Percentiles rank a stretch among this genome's conserved stretches.
phyloP scores from a whole-genome alignment of 1,139 yeast species.

The Yamadazyma sp. region DNA sequence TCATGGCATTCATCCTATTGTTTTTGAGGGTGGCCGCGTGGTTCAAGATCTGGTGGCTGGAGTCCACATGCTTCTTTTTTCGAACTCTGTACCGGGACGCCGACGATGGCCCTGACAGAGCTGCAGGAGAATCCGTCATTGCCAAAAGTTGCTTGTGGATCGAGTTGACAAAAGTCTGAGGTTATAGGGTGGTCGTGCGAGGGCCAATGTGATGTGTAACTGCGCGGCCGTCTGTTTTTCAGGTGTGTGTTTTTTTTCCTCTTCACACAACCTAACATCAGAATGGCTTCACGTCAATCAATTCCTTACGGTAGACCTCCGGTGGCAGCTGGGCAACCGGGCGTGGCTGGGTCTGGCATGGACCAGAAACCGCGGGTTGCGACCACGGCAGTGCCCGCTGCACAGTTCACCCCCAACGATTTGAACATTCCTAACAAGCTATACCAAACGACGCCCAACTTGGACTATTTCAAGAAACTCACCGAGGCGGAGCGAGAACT shows the following conservation, averaged over 20 bases:
- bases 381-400: constrained; percentile 40
- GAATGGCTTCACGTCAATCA: constrained; percentile 13
- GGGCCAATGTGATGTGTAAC: neutral
- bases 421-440: constrained; percentile 62
- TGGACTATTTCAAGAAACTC: constrained; percentile 65
- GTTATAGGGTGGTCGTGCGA: neutral
- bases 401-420: constrained; percentile 68
- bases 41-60: constrained; percentile 13
- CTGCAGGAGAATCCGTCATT: too few relatives aligned
- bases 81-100: constrained; percentile 14
- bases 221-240: constrained; percentile 1
- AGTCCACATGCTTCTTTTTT: constrained; percentile 11
- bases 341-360: constrained; percentile 3
- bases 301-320: constrained; percentile 8
- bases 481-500: constrained; percentile 76
- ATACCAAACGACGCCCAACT: constrained; percentile 68
- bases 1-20: constrained; percentile 22
- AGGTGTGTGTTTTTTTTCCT: constrained; percentile 1
- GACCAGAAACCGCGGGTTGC: constrained; percentile 29
- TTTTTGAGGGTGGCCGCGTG: constrained; percentile 25
- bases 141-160: too few relatives aligned
- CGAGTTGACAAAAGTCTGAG: too few relatives aligned
- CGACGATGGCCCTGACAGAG: neutral
- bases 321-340: constrained; percentile 5
- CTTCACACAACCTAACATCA: constrained; percentile 3